These are phyloP conservation scores for Venturia effusa DNA, from an alignment of 2,329 filamentous ascomycete species.

Conservation along the genomic window DNA sequence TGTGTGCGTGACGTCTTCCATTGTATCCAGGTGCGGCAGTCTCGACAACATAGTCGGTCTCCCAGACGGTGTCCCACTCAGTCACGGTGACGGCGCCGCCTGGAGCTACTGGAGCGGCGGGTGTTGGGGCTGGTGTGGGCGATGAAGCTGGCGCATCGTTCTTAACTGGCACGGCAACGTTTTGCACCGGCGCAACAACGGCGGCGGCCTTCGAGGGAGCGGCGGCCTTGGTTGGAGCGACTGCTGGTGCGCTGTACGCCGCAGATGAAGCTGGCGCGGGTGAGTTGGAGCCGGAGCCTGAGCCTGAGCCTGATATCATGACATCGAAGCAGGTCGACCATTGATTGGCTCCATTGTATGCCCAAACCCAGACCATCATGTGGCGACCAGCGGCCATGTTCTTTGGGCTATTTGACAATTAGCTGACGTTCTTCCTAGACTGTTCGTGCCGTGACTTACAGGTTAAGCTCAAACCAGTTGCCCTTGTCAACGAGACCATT, in stretches of 20 bases:
- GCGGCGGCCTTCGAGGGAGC: not conserved
- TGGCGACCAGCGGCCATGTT: conserved; percentile 19
- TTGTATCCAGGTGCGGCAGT: not conserved
- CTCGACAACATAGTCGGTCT: not conserved
- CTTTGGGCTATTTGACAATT: conserved; percentile 11
- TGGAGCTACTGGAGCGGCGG: not conserved
- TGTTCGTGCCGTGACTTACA: conserved; percentile 7
- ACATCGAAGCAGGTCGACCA: conserved; percentile 21
- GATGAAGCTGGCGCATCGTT: not conserved
- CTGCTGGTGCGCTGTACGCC: conserved; percentile 1
- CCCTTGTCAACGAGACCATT: conserved; percentile 19
- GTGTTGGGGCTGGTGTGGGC: not conserved
- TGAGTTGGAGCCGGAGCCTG: not conserved
- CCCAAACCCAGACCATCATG: conserved; percentile 22
- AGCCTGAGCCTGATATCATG: conserved; percentile 10
- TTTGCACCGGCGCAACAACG: not conserved
- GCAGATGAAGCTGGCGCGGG: not conserved
- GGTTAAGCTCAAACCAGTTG: conserved; percentile 18
- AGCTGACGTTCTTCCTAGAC: not conserved
- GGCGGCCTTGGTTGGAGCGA: not conserved
- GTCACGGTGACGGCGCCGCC: not conserved
- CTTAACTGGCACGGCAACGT: not conserved
- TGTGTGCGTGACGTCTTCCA: not conserved
- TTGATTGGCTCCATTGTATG: conserved; percentile 14
- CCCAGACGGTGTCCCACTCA: not conserved